phyloP scores from a whole-genome alignment of 2,329 filamentous ascomycete species.

The Penicillium freii region DNA sequence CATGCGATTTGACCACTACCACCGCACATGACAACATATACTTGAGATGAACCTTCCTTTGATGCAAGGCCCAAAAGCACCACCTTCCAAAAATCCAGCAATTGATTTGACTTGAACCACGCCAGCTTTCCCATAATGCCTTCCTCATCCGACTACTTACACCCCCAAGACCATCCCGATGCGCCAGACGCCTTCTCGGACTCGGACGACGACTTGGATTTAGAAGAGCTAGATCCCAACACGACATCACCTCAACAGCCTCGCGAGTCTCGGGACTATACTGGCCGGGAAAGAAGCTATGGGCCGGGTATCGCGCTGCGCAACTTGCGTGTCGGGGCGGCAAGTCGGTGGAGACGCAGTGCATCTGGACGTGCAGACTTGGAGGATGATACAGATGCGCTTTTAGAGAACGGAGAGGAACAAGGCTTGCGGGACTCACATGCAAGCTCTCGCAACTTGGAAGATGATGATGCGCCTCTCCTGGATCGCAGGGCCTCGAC shows the following conservation, averaged over 20 bases:
- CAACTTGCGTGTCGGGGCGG: conserved; percentile 52
- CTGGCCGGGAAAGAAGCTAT: conserved; percentile 28
- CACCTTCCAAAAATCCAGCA: conserved; percentile 20
- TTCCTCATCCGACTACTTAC: conserved; percentile 38
- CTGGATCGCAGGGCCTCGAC: conserved; percentile 48
- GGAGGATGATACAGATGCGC: conserved; percentile 65
- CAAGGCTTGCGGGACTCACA: conserved; percentile 58
- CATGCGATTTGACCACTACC: conserved; percentile 11
- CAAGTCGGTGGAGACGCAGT: conserved; percentile 43
- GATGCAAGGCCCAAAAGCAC: conserved; percentile 9
- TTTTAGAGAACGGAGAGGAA: conserved; percentile 63
- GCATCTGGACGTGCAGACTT: conserved; percentile 34
- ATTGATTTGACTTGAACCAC: conserved; percentile 3
- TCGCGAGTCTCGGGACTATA: conserved; percentile 31
- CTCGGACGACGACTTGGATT: conserved; percentile 47
- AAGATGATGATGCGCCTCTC: conserved; percentile 73
- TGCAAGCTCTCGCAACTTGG: conserved; percentile 53
- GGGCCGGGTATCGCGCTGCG: conserved; percentile 45
- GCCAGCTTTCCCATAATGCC: conserved; percentile 30
- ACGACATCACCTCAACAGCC: conserved; percentile 24
- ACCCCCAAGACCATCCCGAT: conserved; percentile 33
- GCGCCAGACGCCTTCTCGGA: conserved; percentile 34
- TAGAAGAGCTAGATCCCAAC: conserved; percentile 48
- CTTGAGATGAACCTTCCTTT: conserved; percentile 21
- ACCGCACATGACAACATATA: conserved; percentile 10